Percentiles rank a stretch among this genome's conserved stretches.
Evolutionary conservation across 129 eudicot species (phyloP).

Genomic region (Arctium minus): DNA sequence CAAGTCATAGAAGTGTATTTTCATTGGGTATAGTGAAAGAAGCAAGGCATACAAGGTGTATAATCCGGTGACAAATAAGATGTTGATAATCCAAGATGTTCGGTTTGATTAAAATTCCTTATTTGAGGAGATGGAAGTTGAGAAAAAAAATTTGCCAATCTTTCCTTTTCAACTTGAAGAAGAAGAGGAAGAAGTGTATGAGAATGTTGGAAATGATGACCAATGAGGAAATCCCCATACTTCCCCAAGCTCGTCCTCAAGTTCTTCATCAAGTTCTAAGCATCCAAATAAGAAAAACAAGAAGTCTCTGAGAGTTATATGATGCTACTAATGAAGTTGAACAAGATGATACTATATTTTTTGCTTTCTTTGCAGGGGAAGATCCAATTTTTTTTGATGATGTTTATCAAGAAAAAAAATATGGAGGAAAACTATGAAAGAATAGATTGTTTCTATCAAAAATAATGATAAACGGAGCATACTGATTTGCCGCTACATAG

Average conservation of each 20-base stretch:
- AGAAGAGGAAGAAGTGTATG: too few relatives aligned
- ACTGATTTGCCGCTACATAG: neutral
- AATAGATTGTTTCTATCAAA: neutral
- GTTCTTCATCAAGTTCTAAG: neutral
- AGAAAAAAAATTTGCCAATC: too few relatives aligned
- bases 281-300: neutral
- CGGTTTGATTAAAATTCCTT: too few relatives aligned
- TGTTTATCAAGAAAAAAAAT: neutral
- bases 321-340: neutral
- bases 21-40: too few relatives aligned
- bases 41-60: neutral
- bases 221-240: neutral
- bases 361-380: too few relatives aligned
- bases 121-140: too few relatives aligned
- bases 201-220: too few relatives aligned
- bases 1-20: too few relatives aligned
- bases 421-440: neutral
- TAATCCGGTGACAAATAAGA: neutral
- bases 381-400: too few relatives aligned
- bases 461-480: neutral
- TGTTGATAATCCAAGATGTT: too few relatives aligned
- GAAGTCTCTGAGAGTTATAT: neutral
- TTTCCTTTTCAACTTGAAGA: too few relatives aligned
- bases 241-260: neutral
- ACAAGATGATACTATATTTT: neutral